Conservation (phyloP, 192 early-diverging fungal species). For the Helicostylum pulchrum region DNA sequence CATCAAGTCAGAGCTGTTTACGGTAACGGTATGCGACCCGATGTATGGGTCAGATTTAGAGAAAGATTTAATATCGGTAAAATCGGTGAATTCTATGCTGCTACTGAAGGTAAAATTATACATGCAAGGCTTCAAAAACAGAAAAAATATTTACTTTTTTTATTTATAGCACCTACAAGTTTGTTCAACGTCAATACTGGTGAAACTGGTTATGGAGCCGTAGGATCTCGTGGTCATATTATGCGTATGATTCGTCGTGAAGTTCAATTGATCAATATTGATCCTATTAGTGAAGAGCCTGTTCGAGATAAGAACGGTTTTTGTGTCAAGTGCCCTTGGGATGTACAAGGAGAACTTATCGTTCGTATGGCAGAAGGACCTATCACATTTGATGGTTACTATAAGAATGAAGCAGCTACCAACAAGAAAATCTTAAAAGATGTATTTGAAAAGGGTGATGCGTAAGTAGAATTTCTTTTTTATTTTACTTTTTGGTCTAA, state of each 20-base stretch:
- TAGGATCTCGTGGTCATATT: constrained; percentile 53
- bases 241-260: constrained; percentile 30
- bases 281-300: constrained; percentile 53
- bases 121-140: neutral
- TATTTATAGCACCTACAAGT: constrained; percentile 27
- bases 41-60: constrained; percentile 63
- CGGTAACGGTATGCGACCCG: constrained; percentile 70
- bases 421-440: constrained; percentile 49
- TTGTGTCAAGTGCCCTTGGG: constrained; percentile 44
- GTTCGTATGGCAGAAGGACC: constrained; percentile 40
- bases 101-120: constrained; percentile 57
- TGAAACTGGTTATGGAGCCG: constrained; percentile 55
- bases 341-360: constrained; percentile 60
- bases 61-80: constrained; percentile 52
- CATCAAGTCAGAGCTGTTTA: constrained; percentile 55
- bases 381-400: constrained; percentile 45
- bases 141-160: neutral
- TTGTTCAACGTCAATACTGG: constrained; percentile 45
- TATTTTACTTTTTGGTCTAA: neutral
- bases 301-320: constrained; percentile 47
- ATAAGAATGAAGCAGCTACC: constrained; percentile 45
- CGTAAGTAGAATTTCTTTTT: constrained; percentile 20
- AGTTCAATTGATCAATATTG: constrained; percentile 54
- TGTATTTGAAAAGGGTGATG: constrained; percentile 61
- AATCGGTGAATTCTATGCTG: constrained; percentile 66